phyloP scores from a whole-genome alignment of 352 stramenopile genomes.

The Globisporangium nodosum region DNA sequence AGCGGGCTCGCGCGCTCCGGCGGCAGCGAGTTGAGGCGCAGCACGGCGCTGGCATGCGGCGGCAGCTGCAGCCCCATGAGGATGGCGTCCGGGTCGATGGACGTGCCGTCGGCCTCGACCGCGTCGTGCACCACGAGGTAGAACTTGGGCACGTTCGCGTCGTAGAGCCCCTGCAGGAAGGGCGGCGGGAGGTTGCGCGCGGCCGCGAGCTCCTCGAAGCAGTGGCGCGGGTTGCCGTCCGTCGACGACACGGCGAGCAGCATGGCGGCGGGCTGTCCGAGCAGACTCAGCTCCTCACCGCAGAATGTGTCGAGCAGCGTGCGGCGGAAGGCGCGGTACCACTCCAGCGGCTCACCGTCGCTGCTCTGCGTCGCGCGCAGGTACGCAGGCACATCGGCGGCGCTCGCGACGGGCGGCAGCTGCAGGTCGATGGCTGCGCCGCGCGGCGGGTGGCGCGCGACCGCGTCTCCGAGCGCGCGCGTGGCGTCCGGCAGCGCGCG shows the following conservation, averaged over 20 bases:
- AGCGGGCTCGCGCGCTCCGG: conserved; percentile 22
- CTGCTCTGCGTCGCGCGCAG: conserved; percentile 33
- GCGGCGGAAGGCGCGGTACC: conserved; percentile 76
- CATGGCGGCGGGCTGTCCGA: conserved; percentile 70
- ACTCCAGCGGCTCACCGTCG: conserved; percentile 36
- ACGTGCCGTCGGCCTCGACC: conserved; percentile 66
- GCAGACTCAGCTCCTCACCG: conserved; percentile 74
- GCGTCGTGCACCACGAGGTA: conserved; percentile 88
- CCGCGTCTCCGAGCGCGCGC: conserved; percentile 53
- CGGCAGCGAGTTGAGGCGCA: conserved; percentile 65
- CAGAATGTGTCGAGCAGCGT: conserved; percentile 79
- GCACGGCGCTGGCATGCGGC: conserved; percentile 35
- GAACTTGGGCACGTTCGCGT: conserved; percentile 76
- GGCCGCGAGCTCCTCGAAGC: conserved; percentile 60
- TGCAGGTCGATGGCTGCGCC: conserved; percentile 42
- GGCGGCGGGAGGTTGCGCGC: conserved; percentile 40
- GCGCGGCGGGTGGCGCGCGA: conserved; percentile 43
- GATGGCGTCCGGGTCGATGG: conserved; percentile 75
- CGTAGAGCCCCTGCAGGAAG: conserved; percentile 77
- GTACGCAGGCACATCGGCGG: conserved; percentile 68
- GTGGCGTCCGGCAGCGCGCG: conserved; percentile 43
- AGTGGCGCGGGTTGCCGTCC: conserved; percentile 69
- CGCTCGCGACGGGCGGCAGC: conserved; percentile 43
- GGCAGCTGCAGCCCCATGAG: conserved; percentile 64
- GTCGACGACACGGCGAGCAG: conserved; percentile 79